These are phyloP conservation scores for Chrysophaeum taylorii DNA, from an alignment of 352 stramenopile species.

Conservation along the genomic window DNA sequence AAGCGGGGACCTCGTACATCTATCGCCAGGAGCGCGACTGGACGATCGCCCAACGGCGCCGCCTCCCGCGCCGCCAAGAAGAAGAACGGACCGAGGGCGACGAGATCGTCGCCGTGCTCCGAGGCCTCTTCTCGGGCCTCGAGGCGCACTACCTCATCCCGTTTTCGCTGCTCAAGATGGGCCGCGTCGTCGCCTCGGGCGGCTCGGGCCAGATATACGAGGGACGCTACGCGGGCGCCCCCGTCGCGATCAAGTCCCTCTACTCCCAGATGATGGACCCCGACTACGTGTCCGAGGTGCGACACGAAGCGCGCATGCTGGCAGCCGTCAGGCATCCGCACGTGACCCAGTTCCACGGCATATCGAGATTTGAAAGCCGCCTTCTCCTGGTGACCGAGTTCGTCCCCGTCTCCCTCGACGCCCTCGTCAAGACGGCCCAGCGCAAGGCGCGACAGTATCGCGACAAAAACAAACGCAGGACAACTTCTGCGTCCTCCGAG, in stretches of 20 bases:
- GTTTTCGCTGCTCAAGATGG: background rate
- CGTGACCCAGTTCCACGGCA: background rate
- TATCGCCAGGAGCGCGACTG: background rate
- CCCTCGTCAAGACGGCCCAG: background rate
- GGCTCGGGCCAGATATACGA: background rate
- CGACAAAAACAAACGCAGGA: too few relatives aligned
- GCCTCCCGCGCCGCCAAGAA: too few relatives aligned
- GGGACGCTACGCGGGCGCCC: background rate
- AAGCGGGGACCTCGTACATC: background rate
- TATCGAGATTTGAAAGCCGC: background rate
- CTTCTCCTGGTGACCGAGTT: slow-evolving; percentile 1
- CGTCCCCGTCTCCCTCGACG: background rate
- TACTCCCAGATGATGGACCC: slow-evolving; percentile 4
- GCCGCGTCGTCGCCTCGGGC: background rate
- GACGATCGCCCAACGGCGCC: too few relatives aligned
- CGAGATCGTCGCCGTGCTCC: too few relatives aligned
- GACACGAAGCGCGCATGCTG: background rate
- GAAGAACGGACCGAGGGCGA: too few relatives aligned
- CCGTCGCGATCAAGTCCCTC: background rate
- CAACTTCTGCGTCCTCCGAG: too few relatives aligned
- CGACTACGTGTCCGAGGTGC: background rate
- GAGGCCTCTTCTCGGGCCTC: background rate
- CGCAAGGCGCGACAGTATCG: too few relatives aligned
- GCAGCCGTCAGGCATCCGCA: background rate
- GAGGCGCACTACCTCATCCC: background rate